Base-by-base conservation (phyloP, 176 grass and related monocot species). In the Thalia dealbata region DNA sequence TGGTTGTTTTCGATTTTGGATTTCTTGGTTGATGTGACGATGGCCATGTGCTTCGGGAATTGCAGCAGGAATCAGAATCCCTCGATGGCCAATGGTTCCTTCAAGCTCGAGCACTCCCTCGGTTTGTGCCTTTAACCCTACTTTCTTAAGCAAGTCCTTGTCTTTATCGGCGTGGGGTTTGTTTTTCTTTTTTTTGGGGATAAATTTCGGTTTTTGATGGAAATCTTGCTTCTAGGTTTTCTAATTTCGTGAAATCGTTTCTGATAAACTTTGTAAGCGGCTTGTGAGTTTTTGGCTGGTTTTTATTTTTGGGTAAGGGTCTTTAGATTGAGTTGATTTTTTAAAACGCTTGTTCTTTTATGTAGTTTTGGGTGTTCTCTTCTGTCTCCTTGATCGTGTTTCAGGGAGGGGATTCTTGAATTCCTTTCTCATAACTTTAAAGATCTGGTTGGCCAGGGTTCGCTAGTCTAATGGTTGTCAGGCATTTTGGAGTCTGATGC, bases 81-180 rank as follows among this genome's bases (percentile, higher is more conserved):
- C 10, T 28, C 22, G 25, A 64, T 76, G 73, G 73, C 73, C 23
- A 76, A 61, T 59, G 64, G 43, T 76, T 76, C 73, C 7, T 76
- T 76, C 41, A 76, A 76, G 73, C 43, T 28, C 25, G 59, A 76
- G 22, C 73, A 76, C 43, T 22, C 61, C 23, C 60, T 76, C 46
- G 73, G 73, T 76, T 42, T 76, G 73, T 45, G 26, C n/a, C 42
- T 15, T 4, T 14, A 4, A 25, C 7, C 42, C 1, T 16, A 19
- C 42, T 70, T 22, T 8, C 46, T 24, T 72, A 29, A 58, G 27
- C 29, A 7, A 2, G 6, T 45, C 13, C 13, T 62, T 25, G 6
- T 61, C 61, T 50, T 75, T 9, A 14, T 63, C 64, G 1, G 14
- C 29, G 12, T 63, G 14, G 26, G 61, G 3, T 28, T 63, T 63